Evolutionary conservation across 371 early-diverging fungal genomes (phyloP).

Genomic region (Choanephora cucurbitarum): DNA sequence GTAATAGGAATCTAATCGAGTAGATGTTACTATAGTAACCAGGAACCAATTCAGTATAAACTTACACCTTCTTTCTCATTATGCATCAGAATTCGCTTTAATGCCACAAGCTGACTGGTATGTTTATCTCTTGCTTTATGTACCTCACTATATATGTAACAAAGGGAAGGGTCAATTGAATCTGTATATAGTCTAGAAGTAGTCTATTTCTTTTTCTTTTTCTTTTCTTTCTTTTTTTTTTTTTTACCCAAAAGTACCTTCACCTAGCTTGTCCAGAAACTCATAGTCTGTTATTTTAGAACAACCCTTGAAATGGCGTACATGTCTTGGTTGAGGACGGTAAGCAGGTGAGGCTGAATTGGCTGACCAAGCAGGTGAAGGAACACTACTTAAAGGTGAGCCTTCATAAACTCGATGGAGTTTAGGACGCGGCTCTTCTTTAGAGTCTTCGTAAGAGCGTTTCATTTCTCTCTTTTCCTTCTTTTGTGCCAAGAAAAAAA

Average conservation of each 20-base stretch:
- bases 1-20: constrained; percentile 84
- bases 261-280: constrained; percentile 80
- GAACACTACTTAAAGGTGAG: constrained; percentile 7
- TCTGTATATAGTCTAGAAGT: too few relatives aligned
- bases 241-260: constrained; percentile 93
- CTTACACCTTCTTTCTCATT: constrained; percentile 91
- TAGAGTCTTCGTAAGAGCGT: constrained; percentile 16
- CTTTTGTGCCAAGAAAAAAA: background rate
- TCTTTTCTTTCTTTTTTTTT: background rate
- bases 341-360: constrained; percentile 23
- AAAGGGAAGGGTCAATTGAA: too few relatives aligned
- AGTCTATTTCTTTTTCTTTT: too few relatives aligned
- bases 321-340: constrained; percentile 13
- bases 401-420: constrained; percentile 13
- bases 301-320: constrained; percentile 52
- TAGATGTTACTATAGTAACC: background rate
- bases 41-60: constrained; percentile 1
- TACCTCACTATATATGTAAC: constrained; percentile 91
- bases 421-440: constrained; percentile 14
- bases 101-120: constrained; percentile 79
- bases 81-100: constrained; percentile 90
- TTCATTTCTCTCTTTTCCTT: constrained; percentile 11
- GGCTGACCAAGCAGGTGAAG: constrained; percentile 26
- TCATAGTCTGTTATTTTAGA: constrained; percentile 75
- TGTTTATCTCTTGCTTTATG: constrained; percentile 78